Evolutionary conservation across 2,329 filamentous ascomycete species (phyloP).

Genomic region (Colletotrichum simmondsii): DNA sequence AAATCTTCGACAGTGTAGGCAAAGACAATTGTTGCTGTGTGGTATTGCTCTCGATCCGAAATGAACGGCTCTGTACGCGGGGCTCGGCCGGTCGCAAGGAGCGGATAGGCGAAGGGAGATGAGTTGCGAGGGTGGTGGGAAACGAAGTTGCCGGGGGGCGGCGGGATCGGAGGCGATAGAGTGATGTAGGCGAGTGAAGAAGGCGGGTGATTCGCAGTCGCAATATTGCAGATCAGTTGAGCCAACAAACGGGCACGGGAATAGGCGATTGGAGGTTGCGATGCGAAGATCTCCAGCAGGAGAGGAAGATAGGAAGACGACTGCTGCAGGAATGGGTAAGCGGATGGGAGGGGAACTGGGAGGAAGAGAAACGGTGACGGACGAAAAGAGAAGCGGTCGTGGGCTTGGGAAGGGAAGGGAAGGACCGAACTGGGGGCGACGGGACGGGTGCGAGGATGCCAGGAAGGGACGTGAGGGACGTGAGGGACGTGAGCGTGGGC

Average conservation of each 20-base stretch:
- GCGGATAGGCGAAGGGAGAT: not conserved
- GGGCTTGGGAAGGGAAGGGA: conserved; percentile 13
- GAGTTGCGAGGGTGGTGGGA: conserved; percentile 4
- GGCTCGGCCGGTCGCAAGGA: conserved; percentile 4
- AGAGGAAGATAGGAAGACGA: not conserved
- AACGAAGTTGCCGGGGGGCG: conserved; percentile 12
- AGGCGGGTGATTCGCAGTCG: conserved; percentile 3
- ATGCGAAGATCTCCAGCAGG: not conserved
- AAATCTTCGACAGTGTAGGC: too few relatives aligned
- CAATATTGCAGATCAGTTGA: not conserved
- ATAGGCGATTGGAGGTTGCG: not conserved
- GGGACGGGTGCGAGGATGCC: conserved; percentile 14
- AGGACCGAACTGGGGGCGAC: conserved; percentile 15
- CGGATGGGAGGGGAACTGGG: not conserved
- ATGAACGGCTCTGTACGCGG: not conserved
- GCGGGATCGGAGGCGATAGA: conserved; percentile 4
- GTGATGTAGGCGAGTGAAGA: not conserved
- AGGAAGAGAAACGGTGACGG: not conserved
- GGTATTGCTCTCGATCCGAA: not conserved
- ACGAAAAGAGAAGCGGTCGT: conserved; percentile 29
- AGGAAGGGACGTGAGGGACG: conserved; percentile 19
- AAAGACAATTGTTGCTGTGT: not conserved
- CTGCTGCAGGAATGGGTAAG: not conserved
- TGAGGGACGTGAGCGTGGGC: conserved; percentile 18
- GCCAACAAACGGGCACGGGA: too few relatives aligned